phyloP scores from a whole-genome alignment of 1,284 basidiomycete genomes.

The Cryptococcus sp. region DNA sequence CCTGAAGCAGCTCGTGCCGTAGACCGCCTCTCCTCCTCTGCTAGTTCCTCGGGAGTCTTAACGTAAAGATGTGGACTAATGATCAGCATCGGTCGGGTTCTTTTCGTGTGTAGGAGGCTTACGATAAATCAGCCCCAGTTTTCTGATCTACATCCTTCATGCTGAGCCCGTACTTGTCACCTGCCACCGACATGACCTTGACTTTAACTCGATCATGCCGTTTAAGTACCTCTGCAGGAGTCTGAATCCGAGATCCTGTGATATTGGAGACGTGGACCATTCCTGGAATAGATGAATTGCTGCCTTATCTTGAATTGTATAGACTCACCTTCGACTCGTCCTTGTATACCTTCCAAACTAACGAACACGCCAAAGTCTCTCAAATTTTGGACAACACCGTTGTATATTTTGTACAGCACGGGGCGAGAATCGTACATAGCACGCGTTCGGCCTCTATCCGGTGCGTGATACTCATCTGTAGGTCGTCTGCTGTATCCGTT shows the following conservation, averaged over 20 bases:
- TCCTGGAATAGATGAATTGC: constrained; percentile 53
- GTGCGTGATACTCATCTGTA: not conserved
- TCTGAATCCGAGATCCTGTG: constrained; percentile 73
- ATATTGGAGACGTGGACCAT: constrained; percentile 95
- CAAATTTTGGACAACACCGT: constrained; percentile 75
- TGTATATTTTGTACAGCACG: constrained; percentile 90
- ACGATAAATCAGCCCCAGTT: constrained; percentile 73
- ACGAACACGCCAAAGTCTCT: constrained; percentile 97
- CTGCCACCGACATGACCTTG: constrained; percentile 91
- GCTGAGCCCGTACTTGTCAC: constrained; percentile 73
- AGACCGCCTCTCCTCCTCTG: constrained; percentile 64
- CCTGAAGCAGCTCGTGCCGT: constrained; percentile 63
- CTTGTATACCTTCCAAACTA: constrained; percentile 75
- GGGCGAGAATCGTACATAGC: constrained; percentile 70
- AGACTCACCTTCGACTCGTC: constrained; percentile 75
- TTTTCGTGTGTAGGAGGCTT: not conserved
- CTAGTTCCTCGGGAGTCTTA: constrained; percentile 83
- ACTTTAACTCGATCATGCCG: constrained; percentile 84
- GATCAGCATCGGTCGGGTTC: constrained; percentile 6
- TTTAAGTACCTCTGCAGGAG: constrained; percentile 78
- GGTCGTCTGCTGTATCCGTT: constrained; percentile 25
- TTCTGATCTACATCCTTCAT: constrained; percentile 97
- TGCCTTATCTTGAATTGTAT: not conserved
- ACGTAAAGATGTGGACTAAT: constrained; percentile 75
- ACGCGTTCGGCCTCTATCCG: constrained; percentile 8